Conservation (phyloP, 2,329 filamentous ascomycete species). For the Albifimbria verrucaria region DNA sequence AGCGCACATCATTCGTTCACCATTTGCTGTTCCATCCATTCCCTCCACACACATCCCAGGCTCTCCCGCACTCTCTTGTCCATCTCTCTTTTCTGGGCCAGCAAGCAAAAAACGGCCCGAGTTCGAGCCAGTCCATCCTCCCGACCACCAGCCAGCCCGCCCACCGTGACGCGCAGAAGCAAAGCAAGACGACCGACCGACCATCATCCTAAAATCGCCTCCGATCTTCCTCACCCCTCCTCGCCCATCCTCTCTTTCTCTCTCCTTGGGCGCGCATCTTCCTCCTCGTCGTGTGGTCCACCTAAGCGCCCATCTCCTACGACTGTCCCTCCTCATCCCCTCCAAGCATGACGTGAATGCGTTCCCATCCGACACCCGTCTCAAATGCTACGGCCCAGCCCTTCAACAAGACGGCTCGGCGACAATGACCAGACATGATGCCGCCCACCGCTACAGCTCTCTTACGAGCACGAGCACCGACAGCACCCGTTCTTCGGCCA, state of each 20-base stretch:
- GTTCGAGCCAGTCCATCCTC: neutral
- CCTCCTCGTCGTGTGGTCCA: neutral
- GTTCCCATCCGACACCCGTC: constrained; percentile 7
- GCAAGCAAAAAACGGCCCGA: neutral
- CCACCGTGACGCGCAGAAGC: neutral
- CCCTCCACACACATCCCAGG: no score
- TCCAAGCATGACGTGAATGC: constrained; percentile 31
- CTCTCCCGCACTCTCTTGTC: neutral
- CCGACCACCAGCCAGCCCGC: neutral
- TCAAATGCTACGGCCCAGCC: constrained; percentile 24
- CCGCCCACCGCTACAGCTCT: constrained; percentile 54
- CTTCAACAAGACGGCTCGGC: constrained; percentile 30
- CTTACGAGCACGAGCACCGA: constrained; percentile 49
- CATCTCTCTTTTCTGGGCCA: neutral
- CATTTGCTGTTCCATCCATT: neutral
- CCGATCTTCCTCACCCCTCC: neutral
- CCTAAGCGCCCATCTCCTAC: neutral
- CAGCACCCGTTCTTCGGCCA: constrained; percentile 65
- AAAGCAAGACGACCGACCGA: no score
- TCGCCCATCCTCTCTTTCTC: neutral
- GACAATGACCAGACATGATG: constrained; percentile 68
- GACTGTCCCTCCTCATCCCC: constrained; percentile 6
- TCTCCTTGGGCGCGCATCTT: neutral
- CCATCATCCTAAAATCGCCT: neutral
- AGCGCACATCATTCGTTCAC: neutral